phyloP scores from a whole-genome alignment of 2,329 filamentous ascomycete species.

The Penicillium verrucosum region DNA sequence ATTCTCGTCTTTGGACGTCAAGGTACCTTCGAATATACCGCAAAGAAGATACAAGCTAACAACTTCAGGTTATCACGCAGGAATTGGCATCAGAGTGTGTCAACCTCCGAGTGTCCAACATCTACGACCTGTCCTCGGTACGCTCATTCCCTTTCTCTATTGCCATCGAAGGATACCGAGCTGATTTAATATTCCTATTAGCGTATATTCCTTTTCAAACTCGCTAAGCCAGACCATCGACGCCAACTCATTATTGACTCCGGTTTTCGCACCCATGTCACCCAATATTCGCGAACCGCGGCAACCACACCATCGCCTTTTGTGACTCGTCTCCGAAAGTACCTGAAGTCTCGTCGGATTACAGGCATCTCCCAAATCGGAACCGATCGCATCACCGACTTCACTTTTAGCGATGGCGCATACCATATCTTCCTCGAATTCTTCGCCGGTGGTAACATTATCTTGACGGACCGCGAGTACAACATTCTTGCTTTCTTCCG shows the following conservation, averaged over 20 bases:
- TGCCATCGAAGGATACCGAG: slow-evolving; percentile 5
- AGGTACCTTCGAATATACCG: slow-evolving; percentile 39
- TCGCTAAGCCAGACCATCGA: slow-evolving; percentile 83
- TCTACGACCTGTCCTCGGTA: slow-evolving; percentile 89
- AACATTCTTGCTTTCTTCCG: slow-evolving; percentile 79
- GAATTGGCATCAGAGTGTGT: slow-evolving; percentile 78
- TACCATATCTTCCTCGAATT: slow-evolving; percentile 91
- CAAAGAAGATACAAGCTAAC: slow-evolving; percentile 8
- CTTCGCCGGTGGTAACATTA: slow-evolving; percentile 92
- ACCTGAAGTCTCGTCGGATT: slow-evolving; percentile 78
- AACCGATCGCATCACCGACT: slow-evolving; percentile 88
- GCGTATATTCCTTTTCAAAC: slow-evolving; percentile 93
- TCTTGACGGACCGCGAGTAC: slow-evolving; percentile 79
- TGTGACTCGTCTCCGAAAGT: slow-evolving; percentile 79
- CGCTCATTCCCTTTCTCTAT: slow-evolving; percentile 12
- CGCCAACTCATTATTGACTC: slow-evolving; percentile 91
- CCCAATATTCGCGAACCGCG: slow-evolving; percentile 82
- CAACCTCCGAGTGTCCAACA: slow-evolving; percentile 79
- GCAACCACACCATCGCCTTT: slow-evolving; percentile 81
- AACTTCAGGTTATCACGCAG: slow-evolving; percentile 79
- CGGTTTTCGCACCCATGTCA: slow-evolving; percentile 93
- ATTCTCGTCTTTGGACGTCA: slow-evolving; percentile 58
- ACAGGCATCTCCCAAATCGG: slow-evolving; percentile 81
- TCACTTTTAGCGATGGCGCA: slow-evolving; percentile 86
- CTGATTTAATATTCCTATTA: slow-evolving; percentile 21